Percentiles rank a stretch among this genome's conserved stretches.
phyloP scores from a whole-genome alignment of 805 yeast genomes.

The Millerozyma acaciae region DNA sequence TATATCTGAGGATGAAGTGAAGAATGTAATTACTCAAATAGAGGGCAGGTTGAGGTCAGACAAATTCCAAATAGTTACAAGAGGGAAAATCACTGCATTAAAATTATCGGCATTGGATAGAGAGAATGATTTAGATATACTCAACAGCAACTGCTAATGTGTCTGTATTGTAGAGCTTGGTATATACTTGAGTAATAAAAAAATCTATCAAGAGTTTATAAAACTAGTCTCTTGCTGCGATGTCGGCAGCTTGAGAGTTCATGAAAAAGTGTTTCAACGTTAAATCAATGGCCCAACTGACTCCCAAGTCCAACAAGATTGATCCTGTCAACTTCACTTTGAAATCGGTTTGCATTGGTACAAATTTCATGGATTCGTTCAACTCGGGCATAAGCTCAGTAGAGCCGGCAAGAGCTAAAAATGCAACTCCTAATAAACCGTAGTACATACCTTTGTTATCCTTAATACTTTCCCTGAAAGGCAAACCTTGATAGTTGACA shows the following conservation, averaged over 20 bases:
- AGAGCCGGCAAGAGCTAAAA: slow-evolving; percentile 82
- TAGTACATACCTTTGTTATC: slow-evolving; percentile 97
- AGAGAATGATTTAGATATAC: slow-evolving; percentile 19
- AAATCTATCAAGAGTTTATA: slow-evolving; percentile 1
- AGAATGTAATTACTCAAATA: slow-evolving; percentile 23
- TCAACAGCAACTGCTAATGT: slow-evolving; percentile 7
- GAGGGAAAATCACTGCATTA: slow-evolving; percentile 23
- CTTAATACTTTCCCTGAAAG: slow-evolving; percentile 85
- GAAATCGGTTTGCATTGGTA: slow-evolving; percentile 73
- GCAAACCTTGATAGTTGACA: slow-evolving; percentile 95
- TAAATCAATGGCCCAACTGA: slow-evolving; percentile 73
- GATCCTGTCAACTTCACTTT: slow-evolving; percentile 72
- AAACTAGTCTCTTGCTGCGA: slow-evolving; percentile 49
- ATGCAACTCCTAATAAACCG: slow-evolving; percentile 88
- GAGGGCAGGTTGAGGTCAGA: slow-evolving; percentile 13
- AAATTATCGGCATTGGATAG: slow-evolving; percentile 25
- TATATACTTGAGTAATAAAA: slow-evolving; percentile 3
- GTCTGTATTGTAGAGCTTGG: neutral
- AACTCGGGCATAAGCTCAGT: slow-evolving; percentile 94
- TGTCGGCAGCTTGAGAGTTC: slow-evolving; percentile 91
- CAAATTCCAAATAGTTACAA: slow-evolving; percentile 18
- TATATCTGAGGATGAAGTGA: slow-evolving; percentile 25
- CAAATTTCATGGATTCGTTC: slow-evolving; percentile 88
- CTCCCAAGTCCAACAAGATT: slow-evolving; percentile 70
- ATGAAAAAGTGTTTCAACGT: slow-evolving; percentile 80